Conservation (phyloP, 1,139 yeast species). For the Diutina siamensis region DNA sequence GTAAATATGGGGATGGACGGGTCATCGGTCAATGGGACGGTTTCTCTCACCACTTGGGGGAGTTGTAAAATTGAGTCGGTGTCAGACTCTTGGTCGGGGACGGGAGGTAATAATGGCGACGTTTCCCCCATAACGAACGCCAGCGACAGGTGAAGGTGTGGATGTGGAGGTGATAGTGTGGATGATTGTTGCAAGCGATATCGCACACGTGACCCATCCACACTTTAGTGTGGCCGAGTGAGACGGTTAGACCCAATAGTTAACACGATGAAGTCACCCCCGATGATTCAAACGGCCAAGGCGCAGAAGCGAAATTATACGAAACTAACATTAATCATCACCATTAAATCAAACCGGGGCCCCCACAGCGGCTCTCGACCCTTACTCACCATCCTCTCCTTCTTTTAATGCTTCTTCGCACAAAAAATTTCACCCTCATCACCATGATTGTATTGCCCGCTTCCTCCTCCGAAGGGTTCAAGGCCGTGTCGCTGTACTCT, state of each 20-base stretch:
- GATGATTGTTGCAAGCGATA: no score
- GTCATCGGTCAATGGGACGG: constrained; percentile 22
- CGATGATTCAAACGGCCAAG: no score
- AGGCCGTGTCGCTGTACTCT: constrained; percentile 40
- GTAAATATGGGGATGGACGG: constrained; percentile 27
- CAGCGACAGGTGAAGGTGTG: no score
- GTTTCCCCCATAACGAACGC: not conserved
- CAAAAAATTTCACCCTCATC: not conserved
- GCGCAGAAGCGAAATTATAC: no score
- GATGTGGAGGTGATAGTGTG: no score
- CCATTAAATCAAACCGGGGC: no score
- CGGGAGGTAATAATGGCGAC: not conserved
- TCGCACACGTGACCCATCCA: not conserved
- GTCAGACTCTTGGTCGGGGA: not conserved
- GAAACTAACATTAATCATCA: no score
- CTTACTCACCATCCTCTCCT: no score
- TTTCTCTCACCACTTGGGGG: constrained; percentile 12
- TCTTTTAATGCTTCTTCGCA: not conserved
- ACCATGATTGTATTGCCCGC: constrained; percentile 21
- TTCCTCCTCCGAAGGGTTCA: constrained; percentile 34
- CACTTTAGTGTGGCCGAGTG: not conserved
- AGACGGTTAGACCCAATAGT: no score
- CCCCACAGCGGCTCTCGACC: no score
- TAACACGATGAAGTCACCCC: no score
- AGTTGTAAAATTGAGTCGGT: constrained; percentile 7